These are phyloP conservation scores for Trichoderma lentiforme DNA, from an alignment of 2,329 filamentous ascomycete genomes.

Conservation along the genomic window DNA sequence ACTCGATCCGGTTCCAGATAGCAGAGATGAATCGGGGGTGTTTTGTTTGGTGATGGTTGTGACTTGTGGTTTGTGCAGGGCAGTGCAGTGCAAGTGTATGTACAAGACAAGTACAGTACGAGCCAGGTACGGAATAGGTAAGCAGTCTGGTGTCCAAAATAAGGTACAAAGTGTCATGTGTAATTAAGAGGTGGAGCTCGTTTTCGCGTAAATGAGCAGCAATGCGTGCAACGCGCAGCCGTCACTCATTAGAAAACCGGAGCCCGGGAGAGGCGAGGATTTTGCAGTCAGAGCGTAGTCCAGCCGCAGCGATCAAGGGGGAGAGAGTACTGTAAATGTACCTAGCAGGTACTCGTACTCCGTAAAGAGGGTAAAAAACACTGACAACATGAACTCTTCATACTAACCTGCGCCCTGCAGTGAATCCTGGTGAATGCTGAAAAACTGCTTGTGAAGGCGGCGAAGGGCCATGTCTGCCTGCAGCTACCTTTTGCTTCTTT, in stretches of 20 bases:
- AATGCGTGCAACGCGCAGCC: slow-evolving; percentile 9
- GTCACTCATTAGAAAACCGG: neutral
- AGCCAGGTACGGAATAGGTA: neutral
- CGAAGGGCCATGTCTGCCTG: slow-evolving; percentile 30
- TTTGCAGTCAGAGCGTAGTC: neutral
- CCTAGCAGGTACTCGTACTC: neutral
- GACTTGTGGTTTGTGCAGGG: neutral
- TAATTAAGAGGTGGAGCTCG: neutral
- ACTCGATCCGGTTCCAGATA: neutral
- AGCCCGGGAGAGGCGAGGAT: neutral
- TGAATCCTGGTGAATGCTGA: slow-evolving; percentile 32
- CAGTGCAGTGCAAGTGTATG: neutral
- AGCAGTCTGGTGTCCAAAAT: neutral
- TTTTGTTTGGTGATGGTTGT: neutral
- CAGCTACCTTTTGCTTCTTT: neutral
- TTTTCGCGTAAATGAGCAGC: slow-evolving; percentile 15
- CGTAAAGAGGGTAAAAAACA: neutral
- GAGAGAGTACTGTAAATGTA: neutral
- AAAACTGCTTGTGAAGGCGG: slow-evolving; percentile 33
- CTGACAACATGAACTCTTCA: neutral
- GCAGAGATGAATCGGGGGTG: neutral
- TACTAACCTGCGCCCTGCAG: neutral
- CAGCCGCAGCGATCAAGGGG: neutral
- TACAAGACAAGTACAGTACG: neutral
- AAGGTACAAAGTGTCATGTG: neutral